These are phyloP conservation scores for Pythium grandisporangium DNA, from an alignment of 352 stramenopile species.

Conservation along the genomic window DNA sequence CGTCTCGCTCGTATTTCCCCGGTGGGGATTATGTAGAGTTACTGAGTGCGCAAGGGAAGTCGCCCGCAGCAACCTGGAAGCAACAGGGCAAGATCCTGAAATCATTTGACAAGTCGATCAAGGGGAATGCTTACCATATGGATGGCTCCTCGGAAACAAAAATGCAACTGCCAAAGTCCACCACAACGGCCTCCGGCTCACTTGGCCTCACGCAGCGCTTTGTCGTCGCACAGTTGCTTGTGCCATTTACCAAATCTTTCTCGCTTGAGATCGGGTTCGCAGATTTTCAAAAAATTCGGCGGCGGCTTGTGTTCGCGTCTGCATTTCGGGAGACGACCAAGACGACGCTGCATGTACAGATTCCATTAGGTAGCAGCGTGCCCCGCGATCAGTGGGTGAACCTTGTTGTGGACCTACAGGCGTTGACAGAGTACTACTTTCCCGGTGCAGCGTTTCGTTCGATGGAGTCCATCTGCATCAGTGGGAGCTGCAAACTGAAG, in stretches of 20 bases:
- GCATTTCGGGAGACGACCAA: constrained; percentile 62
- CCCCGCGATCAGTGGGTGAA: constrained; percentile 71
- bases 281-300: constrained; percentile 62
- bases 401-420: constrained; percentile 64
- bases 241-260: constrained; percentile 59
- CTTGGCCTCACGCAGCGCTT: constrained; percentile 71
- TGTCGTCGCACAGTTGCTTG: constrained; percentile 49
- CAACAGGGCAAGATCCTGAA: constrained; percentile 71
- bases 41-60: constrained; percentile 67
- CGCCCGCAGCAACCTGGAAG: constrained; percentile 57
- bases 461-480: constrained; percentile 71
- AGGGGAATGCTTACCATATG: constrained; percentile 68
- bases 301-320: constrained; percentile 67
- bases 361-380: constrained; percentile 33
- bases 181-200: constrained; percentile 11
- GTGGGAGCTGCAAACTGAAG: constrained; percentile 65
- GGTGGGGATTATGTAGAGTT: constrained; percentile 76
- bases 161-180: constrained; percentile 73
- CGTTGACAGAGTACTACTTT: constrained; percentile 52
- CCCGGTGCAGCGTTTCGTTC: constrained; percentile 41
- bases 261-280: constrained; percentile 72
- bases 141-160: constrained; percentile 68
- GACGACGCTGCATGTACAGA: constrained; percentile 57
- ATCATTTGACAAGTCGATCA: constrained; percentile 74
- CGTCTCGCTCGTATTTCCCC: constrained; percentile 78